Evolutionary conservation across 768 basidiomycete species (phyloP), one percentile per base, ranked within the genome.

Genomic region (Gloeopeniophorella convolvens): DNA sequence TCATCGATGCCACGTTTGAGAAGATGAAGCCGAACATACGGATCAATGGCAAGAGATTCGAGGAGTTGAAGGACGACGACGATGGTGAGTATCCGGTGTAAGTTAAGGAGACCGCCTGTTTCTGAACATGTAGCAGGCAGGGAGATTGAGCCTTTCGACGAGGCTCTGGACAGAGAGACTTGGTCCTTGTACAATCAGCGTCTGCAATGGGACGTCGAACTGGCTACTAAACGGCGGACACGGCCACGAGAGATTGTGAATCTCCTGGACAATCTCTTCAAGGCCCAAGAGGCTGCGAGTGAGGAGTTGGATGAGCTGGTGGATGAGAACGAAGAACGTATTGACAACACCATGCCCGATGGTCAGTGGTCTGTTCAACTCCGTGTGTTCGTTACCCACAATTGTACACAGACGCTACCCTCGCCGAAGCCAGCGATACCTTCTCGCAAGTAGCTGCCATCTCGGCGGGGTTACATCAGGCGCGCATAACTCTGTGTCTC

Each of bases 161-260:
- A 95, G 65, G 80, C 79, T 2, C 76, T 95, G 27, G 91, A 94
- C 63, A 70, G 87, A 42, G 78, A 78, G 37, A 84, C 93, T 37
- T 90, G 85, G 84, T 83, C 84, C 1, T 65, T 92, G 16, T 81
- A 85, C 34, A 79, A 84, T 56, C 85, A 85, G 42, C 72, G 83
- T 26, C 67, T 90, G 44, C 76, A 83, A 56, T 89, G 80, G 80
- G 82, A 90, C 61, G 80, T 78, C 54, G 75, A 82, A 48, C 75
- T 88, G 32, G 82, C 84, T 20, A 76, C 77, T 42, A 78, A 77
- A 50, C 75, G 90, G 39, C 80, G 85, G 41, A 77, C 70, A 8
- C 68, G 73, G 34, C 91, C 90, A 0, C 60, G 57, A 16, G 73
- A 80, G 49, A 71, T 85, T 15, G 72, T 76, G 50, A 51, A 59